These are phyloP conservation scores for Hibiscus tridactylites DNA, from an alignment of 345 rosid genomes.

Conservation along the genomic window DNA sequence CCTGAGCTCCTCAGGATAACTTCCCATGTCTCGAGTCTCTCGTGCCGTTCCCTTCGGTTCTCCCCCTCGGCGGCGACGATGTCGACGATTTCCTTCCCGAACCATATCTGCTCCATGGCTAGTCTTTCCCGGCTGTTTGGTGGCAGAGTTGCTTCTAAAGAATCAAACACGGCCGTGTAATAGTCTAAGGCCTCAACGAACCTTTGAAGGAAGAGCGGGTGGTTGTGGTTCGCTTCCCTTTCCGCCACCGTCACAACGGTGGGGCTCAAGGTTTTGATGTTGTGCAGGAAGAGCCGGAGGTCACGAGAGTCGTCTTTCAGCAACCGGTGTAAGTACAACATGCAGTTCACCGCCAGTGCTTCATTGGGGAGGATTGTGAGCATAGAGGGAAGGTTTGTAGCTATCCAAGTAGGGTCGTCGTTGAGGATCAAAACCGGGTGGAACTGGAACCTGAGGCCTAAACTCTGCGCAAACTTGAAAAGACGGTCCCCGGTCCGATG, in stretches of 20 bases:
- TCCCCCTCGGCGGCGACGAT: slow-evolving; percentile 60
- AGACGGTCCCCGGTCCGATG: slow-evolving; percentile 84
- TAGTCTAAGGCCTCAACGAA: slow-evolving; percentile 79
- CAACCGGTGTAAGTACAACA: slow-evolving; percentile 55
- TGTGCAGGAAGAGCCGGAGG: slow-evolving; percentile 45
- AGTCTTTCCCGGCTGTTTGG: slow-evolving; percentile 79
- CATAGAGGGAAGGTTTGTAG: slow-evolving; percentile 37
- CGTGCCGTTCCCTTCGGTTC: slow-evolving; percentile 49
- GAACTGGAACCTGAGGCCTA: slow-evolving; percentile 77
- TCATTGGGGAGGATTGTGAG: slow-evolving; percentile 51
- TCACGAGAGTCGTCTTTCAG: slow-evolving; percentile 42
- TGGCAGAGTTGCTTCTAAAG: slow-evolving; percentile 87
- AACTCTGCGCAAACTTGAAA: slow-evolving; percentile 60
- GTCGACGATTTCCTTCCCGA: slow-evolving; percentile 75
- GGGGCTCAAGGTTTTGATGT: slow-evolving; percentile 63
- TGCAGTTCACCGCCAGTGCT: slow-evolving; percentile 71
- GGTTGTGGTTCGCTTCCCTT: slow-evolving; percentile 71
- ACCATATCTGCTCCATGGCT: slow-evolving; percentile 77
- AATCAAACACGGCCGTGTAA: slow-evolving; percentile 66
- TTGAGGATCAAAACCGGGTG: slow-evolving; percentile 55
- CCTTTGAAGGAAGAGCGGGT: slow-evolving; percentile 53
- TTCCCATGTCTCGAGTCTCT: slow-evolving; percentile 70
- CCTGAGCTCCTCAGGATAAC: slow-evolving; percentile 56
- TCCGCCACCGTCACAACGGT: slow-evolving; percentile 73
- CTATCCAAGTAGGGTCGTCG: slow-evolving; percentile 38